Base-by-base conservation (phyloP, 768 basidiomycete species). In the Sistotremastrum suecicum region DNA sequence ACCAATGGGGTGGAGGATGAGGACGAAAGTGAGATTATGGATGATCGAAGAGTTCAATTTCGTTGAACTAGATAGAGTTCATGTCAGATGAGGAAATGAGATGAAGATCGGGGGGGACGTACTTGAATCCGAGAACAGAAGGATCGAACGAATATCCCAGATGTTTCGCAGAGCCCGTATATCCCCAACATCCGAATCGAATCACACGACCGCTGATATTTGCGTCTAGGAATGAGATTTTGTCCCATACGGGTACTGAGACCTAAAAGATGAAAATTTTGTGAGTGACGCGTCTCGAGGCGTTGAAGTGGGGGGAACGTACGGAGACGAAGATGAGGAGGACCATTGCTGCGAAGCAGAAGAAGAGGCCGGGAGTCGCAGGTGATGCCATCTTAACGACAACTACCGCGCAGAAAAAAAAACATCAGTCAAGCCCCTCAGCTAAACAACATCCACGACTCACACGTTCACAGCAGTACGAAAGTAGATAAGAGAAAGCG, bases 1-100 rank as follows among this genome's bases (percentile, higher is more conserved):
- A 78, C 80, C 81, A 53, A 91, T 78, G 33, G 87, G 85, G 59
- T 88, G 82, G 29, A 91, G 70, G 52, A 91, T 78, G 47, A 90
- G 69, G 9, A 71, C 66, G 58, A 65, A 72, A 10, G 87, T 88
- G 49, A 90, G 74, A 57, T 80, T 80, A 56, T 77, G 71, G 36
- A 87, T 66, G 37, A 74, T 61, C 5, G 51, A 55, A 7, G 71
- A 71, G 58, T 78, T 73, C 4, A 83, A 56, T 29, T 60, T 61
- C 39, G 58, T 52, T 46, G 69, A 63, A 46, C 72, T 74, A 54
- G 34, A 3, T 47, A 33, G 34, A 12, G 31, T 29, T 47, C 46
- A 42, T 47, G 37, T 46, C 34, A 46, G 34, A 39, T n/a, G 12
- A 32, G 36, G 7, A 7, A 9, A 31, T 41, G 10, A n/a, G 35